Evolutionary conservation across 2,329 filamentous ascomycete species (phyloP), one percentile per base, ranked within the genome.

Genomic region (Fusarium pseudograminearum): DNA sequence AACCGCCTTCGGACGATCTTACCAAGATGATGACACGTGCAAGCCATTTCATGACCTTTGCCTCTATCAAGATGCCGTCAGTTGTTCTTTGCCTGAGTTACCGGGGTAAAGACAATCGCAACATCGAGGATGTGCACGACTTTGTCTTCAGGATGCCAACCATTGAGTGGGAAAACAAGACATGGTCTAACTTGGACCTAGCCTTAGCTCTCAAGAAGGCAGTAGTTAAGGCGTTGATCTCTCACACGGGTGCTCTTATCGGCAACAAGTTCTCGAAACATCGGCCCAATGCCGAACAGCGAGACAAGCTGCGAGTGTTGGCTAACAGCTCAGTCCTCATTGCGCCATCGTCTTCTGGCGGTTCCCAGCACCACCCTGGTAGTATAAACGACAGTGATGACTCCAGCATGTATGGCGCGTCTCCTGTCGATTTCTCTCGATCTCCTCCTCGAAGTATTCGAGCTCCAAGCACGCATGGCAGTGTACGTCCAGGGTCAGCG

Each of bases 91-190:
- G 96, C 78, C 86, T 99, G 30, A 97, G 93, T 77, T 98, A 98
- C 86, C 97, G 98, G 80, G 96, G 97, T 76, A 97, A 94, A 78
- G 93, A 94, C 45, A 93, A 97, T 70, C 93, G 94, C 77, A 99
- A 98, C 75, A 87, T 99, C 60, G 94, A 98, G 81, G 97, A 99
- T 79, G 91, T 99, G 18, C 95, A 99, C 80, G 91, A 98, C 77
- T 97, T 99, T 73, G 96, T 99, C 50, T 99, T 99, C 87, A 90
- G 93, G 34, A 89, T 99, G 81, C 96, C 96, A 5, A 91, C 92
- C 4, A 90, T 99, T 47, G 96, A 99, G 78, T 98, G 97, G 82
- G 90, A 93, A 69, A 99, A 99, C 85, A 99, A 99, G 84, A 98
- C 94, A 11, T 99, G 96, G 96, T 98, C 94, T 9, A 99, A 98